Conservation (phyloP, 768 basidiomycete species). For the Dacryopinax spathularia region DNA sequence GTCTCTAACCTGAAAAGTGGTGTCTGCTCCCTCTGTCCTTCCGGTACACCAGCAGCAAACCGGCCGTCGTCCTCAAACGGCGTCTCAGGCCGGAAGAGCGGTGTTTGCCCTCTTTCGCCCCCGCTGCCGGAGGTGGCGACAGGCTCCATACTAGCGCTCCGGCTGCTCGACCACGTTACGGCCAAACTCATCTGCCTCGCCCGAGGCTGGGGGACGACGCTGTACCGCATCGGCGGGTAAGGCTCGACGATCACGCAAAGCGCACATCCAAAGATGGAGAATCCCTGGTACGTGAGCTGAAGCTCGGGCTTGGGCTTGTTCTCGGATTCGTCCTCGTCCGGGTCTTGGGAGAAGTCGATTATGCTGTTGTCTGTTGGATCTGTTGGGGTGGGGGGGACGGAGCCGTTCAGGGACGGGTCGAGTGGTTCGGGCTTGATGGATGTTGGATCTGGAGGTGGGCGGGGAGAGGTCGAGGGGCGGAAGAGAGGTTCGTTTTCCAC, state of each 20-base stretch:
- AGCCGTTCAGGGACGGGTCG: slow-evolving; percentile 2
- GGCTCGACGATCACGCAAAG: slow-evolving; percentile 76
- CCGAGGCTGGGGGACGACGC: background rate
- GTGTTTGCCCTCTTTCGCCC: slow-evolving; percentile 18
- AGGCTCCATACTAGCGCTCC: slow-evolving; percentile 24
- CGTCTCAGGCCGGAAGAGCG: slow-evolving; percentile 9
- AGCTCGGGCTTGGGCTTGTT: slow-evolving; percentile 57
- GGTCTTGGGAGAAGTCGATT: slow-evolving; percentile 23
- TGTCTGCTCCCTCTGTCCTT: slow-evolving; percentile 33
- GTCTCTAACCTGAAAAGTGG: slow-evolving; percentile 51
- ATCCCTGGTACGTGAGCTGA: slow-evolving; percentile 53
- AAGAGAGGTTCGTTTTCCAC: slow-evolving; percentile 13
- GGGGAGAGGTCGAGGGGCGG: background rate
- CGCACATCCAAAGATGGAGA: slow-evolving; percentile 54
- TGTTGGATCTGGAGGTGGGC: background rate
- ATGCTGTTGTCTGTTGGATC: slow-evolving; percentile 7
- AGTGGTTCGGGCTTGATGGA: background rate
- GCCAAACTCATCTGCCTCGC: background rate
- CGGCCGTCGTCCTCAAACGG: background rate
- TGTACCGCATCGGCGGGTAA: slow-evolving; percentile 40
- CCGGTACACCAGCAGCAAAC: slow-evolving; percentile 8
- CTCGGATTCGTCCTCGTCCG: slow-evolving; percentile 48
- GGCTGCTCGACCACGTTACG: slow-evolving; percentile 14
- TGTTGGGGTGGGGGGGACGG: slow-evolving; percentile 5
- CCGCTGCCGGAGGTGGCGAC: slow-evolving; percentile 19